Base-by-base conservation (phyloP, 495 filamentous ascomycete genomes). In the Lasiosphaeris hirsuta region DNA sequence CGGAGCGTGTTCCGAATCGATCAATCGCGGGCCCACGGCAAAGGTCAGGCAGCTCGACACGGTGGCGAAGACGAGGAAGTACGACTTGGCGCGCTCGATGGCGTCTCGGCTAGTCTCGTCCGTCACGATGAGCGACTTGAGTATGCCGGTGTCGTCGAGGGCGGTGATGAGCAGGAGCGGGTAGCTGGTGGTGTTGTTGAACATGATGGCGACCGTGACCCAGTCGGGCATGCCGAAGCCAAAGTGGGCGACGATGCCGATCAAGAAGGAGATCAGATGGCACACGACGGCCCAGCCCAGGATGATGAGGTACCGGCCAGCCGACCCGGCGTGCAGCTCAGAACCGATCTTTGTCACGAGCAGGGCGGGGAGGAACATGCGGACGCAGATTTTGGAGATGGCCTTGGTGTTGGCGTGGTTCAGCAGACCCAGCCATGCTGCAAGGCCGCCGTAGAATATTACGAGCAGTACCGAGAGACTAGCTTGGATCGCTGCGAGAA, bases 161-260 rank as follows among this genome's bases (percentile, higher is more conserved):
- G 84, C 81, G 53, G 87, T 76, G 36, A 90, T 75, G 3, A 91
- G 77, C 4, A 90, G 73, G 13, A 93, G 72, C 0, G 88, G 88
- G 35, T 90, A 81, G 30, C 78, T 82, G 0, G 85, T 89, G 0
- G 88, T 89, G 63, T 91, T 93, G 73, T 90, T 92, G 73, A 91
- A 90, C 40, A 84, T 76, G 46, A 89, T 77, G 1, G 86, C 84
- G 0, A 84, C 83, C 0, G 82, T 83, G 11, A 81, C 78, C 87
- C 86, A 92, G 48, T 72, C 69, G 2, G 87, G 88, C 36, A 90
- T 63, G 35, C 62, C 63, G n/a, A 77, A 60, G 14, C 67, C 60
- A 15, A 67, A 54, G 41, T 70, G 66, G 19, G 66, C 71, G 18
- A 75, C 58, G 39, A 75, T 63, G 36, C 75, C 74, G 48, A 77